Evolutionary conservation across 108 stramenopile species (phyloP).

Genomic region (Epithemia pelagica): DNA sequence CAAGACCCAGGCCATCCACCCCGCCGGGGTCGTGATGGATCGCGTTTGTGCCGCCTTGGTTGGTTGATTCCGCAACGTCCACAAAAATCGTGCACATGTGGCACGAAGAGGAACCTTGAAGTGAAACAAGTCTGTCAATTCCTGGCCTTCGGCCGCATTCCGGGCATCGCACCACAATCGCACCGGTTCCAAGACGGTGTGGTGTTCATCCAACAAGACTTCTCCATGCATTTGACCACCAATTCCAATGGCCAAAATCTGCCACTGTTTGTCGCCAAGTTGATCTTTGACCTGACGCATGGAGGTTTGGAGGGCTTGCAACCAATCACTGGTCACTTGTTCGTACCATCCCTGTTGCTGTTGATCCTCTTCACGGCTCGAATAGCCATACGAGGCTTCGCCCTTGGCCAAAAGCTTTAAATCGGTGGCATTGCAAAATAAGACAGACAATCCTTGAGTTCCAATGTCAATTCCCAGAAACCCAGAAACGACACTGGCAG

Average conservation of each 20-base stretch:
- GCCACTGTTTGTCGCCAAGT: neutral
- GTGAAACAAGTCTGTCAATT: conserved; percentile 20
- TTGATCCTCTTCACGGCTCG: conserved; percentile 5
- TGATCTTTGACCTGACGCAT: conserved; percentile 9
- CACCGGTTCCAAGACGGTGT: conserved; percentile 15
- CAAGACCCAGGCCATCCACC: conserved; percentile 29
- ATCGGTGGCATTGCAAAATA: conserved; percentile 13
- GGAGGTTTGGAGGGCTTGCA: conserved; percentile 18
- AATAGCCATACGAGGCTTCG: conserved; percentile 24
- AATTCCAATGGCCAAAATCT: conserved; percentile 26
- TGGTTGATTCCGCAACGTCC: conserved; percentile 30
- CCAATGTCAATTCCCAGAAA: conserved; percentile 35
- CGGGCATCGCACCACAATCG: conserved; percentile 45
- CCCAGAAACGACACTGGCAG: too few relatives aligned
- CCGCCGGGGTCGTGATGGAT: conserved; percentile 36
- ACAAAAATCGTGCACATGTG: conserved; percentile 32
- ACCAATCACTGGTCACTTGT: conserved; percentile 33
- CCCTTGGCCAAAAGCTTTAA: conserved; percentile 24
- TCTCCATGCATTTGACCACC: conserved; percentile 48
- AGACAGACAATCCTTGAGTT: conserved; percentile 42
- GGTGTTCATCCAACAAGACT: conserved; percentile 20
- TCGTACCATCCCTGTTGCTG: conserved; percentile 31
- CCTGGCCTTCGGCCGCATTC: conserved; percentile 31
- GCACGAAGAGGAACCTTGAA: conserved; percentile 29
- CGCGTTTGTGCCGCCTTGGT: conserved; percentile 12